phyloP scores from a whole-genome alignment of 2,329 filamentous ascomycete species.

The Alternaria atra region DNA sequence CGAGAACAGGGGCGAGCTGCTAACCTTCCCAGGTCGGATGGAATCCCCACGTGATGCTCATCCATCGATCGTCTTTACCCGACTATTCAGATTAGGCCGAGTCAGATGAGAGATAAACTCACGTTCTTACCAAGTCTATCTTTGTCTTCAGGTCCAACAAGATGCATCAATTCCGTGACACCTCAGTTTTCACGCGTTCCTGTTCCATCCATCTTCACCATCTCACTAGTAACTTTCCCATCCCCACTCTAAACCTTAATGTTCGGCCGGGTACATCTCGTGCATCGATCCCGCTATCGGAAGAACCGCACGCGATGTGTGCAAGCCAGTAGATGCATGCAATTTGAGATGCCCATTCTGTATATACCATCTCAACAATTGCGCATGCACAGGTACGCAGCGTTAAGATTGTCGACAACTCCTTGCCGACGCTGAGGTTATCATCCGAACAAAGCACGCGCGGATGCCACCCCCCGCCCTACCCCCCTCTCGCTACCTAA shows the following conservation, averaged over 20 bases:
- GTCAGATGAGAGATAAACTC: background rate
- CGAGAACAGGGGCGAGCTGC: background rate
- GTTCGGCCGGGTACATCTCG: background rate
- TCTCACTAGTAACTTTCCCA: background rate
- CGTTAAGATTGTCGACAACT: background rate
- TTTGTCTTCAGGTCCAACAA: background rate
- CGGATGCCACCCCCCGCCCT: background rate
- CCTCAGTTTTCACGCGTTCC: background rate
- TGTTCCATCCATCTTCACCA: background rate
- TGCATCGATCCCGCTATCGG: background rate
- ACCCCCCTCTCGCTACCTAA: background rate
- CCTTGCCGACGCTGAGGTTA: background rate
- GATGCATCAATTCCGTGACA: background rate
- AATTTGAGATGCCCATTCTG: background rate
- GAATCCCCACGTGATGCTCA: background rate
- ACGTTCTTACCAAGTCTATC: background rate
- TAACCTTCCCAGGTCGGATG: background rate
- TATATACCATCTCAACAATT: background rate
- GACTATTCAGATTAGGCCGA: background rate
- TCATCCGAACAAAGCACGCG: background rate
- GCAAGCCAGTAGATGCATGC: background rate
- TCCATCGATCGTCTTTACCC: background rate
- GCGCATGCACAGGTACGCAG: background rate
- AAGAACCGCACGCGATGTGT: background rate
- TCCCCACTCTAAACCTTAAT: conserved; percentile 2